Evolutionary conservation across 352 stramenopile genomes (phyloP).

Genomic region (Globisporangium solare): DNA sequence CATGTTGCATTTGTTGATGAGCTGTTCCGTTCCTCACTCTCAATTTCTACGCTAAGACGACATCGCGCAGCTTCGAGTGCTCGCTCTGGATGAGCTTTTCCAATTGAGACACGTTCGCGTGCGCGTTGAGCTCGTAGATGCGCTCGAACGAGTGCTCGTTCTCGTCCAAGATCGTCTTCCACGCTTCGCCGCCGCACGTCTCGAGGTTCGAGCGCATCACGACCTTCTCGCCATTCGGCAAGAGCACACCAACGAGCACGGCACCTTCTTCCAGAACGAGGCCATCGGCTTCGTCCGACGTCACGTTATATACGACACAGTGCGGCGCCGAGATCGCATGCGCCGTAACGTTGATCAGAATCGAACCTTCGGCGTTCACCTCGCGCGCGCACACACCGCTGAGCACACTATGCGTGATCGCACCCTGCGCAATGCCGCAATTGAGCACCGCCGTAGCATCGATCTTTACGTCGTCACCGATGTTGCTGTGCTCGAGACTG

Average conservation of each 20-base stretch:
- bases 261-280: constrained; percentile 91
- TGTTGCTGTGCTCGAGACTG: constrained; percentile 67
- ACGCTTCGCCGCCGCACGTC: constrained; percentile 92
- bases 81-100: constrained; percentile 83
- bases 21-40: too few species aligned
- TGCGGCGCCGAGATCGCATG: constrained; percentile 93
- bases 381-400: constrained; percentile 87
- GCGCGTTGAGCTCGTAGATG: constrained; percentile 92
- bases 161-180: constrained; percentile 90
- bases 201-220: constrained; percentile 90
- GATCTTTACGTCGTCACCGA: constrained; percentile 52
- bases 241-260: constrained; percentile 92
- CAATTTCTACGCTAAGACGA: constrained; percentile 45
- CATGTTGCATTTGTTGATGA: too few species aligned
- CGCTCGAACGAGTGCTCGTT: constrained; percentile 95
- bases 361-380: constrained; percentile 92
- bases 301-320: constrained; percentile 97
- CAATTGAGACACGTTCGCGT: constrained; percentile 80
- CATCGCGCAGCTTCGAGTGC: constrained; percentile 73
- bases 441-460: constrained; percentile 74
- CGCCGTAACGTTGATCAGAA: constrained; percentile 97
- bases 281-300: constrained; percentile 86
- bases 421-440: constrained; percentile 61
- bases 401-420: constrained; percentile 82
- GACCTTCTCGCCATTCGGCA: constrained; percentile 89